phyloP scores from a whole-genome alignment of 1,139 yeast genomes.

The Debaryomyces sp. region DNA sequence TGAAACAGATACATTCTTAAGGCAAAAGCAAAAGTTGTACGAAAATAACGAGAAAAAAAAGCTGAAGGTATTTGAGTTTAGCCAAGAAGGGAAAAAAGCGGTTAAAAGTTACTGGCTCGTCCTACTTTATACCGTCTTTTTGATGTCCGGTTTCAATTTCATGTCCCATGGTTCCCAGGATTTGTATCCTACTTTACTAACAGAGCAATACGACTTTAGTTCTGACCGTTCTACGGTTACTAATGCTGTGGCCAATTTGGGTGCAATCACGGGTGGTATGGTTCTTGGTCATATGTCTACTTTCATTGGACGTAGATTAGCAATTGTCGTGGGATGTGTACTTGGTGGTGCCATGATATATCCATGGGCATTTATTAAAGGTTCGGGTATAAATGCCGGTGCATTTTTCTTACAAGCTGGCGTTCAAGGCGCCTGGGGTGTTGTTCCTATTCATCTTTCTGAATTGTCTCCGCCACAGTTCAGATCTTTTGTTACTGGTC shows the following conservation, averaged over 20 bases:
- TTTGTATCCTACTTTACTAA: constrained; percentile 40
- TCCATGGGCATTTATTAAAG: constrained; percentile 69
- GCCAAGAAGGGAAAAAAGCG: constrained; percentile 28
- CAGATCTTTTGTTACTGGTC: constrained; percentile 73
- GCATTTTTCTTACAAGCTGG: constrained; percentile 78
- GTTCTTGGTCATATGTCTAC: constrained; percentile 38
- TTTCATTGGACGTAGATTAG: constrained; percentile 38
- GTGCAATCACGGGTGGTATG: constrained; percentile 41
- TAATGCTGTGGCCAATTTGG: constrained; percentile 40
- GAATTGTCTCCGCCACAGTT: constrained; percentile 80
- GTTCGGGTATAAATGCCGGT: constrained; percentile 68
- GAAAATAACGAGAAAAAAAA: constrained; percentile 17
- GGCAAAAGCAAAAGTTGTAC: constrained; percentile 25
- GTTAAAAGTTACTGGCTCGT: constrained; percentile 42
- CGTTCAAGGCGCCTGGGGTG: constrained; percentile 91
- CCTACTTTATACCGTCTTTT: constrained; percentile 34
- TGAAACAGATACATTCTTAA: constrained; percentile 40
- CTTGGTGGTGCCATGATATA: constrained; percentile 68
- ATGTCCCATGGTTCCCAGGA: constrained; percentile 46
- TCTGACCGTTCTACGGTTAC: constrained; percentile 37
- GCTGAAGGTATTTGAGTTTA: constrained; percentile 17
- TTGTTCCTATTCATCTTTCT: constrained; percentile 74
- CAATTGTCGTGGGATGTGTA: constrained; percentile 56
- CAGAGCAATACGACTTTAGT: constrained; percentile 30
- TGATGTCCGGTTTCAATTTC: constrained; percentile 49